These are phyloP conservation scores for Rhinocladiella similis DNA, from an alignment of 2,329 filamentous ascomycete genomes.

Conservation along the genomic window DNA sequence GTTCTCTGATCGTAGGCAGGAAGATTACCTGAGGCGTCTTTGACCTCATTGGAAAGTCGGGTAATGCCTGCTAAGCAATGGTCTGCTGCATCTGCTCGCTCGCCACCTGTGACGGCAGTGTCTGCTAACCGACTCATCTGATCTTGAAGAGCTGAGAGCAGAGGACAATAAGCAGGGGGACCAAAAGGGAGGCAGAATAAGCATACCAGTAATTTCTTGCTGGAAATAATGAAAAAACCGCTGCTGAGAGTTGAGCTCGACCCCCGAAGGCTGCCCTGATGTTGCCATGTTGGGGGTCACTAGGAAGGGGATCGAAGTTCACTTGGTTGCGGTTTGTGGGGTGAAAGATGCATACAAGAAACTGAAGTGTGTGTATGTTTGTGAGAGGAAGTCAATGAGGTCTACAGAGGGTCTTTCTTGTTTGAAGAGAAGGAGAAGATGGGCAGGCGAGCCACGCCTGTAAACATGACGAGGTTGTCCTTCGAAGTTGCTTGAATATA, in stretches of 20 bases:
- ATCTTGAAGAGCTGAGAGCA: slow-evolving; percentile 66
- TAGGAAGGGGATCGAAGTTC: not conserved
- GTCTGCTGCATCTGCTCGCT: slow-evolving; percentile 78
- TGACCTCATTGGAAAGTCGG: slow-evolving; percentile 77
- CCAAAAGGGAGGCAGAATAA: slow-evolving; percentile 10
- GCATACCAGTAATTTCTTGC: slow-evolving; percentile 67
- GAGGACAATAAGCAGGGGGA: slow-evolving; percentile 3
- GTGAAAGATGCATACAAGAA: not conserved
- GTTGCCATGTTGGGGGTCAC: slow-evolving; percentile 7
- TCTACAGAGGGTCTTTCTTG: no score
- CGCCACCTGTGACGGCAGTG: slow-evolving; percentile 65
- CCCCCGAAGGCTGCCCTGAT: not conserved
- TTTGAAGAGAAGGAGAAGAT: no score
- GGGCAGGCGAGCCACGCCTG: no score
- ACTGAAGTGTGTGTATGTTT: not conserved
- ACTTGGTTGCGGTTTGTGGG: not conserved
- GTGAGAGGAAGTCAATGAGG: not conserved
- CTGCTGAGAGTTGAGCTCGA: slow-evolving; percentile 59
- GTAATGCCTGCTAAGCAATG: slow-evolving; percentile 78
- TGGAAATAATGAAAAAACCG: slow-evolving; percentile 85
- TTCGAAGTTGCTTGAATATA: not conserved
- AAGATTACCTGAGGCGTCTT: slow-evolving; percentile 77
- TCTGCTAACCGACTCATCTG: slow-evolving; percentile 69
- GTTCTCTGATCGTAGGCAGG: slow-evolving; percentile 87
- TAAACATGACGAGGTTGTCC: no score